phyloP scores from a whole-genome alignment of 2,329 filamentous ascomycete species.

The Apiospora rasikravindrae region DNA sequence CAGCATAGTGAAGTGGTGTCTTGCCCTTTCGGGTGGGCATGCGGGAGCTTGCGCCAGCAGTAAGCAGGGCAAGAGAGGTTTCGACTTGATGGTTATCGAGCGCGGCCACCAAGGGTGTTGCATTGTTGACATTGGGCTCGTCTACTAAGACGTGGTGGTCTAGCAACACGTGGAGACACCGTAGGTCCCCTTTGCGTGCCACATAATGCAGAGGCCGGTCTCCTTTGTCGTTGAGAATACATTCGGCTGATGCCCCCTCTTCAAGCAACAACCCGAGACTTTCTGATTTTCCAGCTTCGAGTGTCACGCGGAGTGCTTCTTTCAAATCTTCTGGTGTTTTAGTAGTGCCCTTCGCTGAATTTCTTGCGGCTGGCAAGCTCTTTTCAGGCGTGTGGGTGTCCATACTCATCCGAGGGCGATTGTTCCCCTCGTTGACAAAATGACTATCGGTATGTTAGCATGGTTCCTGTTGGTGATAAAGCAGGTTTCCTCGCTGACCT shows the following conservation, averaged over 20 bases:
- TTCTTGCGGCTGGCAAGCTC: background rate
- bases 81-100: background rate
- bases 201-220: background rate
- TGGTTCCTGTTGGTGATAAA: too few species aligned
- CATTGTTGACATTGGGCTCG: background rate
- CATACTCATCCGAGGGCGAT: too few species aligned
- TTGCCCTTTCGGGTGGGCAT: background rate
- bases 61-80: background rate
- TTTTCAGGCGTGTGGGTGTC: background rate
- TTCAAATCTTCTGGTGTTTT: background rate
- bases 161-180: background rate
- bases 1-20: background rate
- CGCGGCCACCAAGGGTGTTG: background rate
- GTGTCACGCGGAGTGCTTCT: background rate
- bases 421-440: background rate
- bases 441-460: background rate
- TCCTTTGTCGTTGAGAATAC: background rate
- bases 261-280: background rate
- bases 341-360: too few species aligned
- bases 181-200: background rate
- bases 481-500: too few species aligned
- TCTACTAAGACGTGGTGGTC: background rate
- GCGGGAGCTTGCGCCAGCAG: background rate
- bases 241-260: background rate
- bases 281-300: background rate